Evolutionary conservation across 345 rosid genomes (phyloP), one percentile per base, ranked within the genome.

Genomic region (Kernera saxatilis): DNA sequence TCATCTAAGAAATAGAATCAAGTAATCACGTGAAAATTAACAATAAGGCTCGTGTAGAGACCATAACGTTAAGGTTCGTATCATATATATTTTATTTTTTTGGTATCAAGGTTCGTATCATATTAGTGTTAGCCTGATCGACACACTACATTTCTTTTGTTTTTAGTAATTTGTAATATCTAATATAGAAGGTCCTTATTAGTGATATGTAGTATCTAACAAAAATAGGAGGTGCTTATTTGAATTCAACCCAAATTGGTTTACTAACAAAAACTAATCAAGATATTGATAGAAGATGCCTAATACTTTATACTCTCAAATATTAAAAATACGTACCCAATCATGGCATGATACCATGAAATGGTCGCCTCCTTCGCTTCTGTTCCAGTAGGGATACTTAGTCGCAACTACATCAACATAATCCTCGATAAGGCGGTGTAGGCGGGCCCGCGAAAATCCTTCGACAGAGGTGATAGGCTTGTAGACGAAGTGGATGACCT

Each of bases 341-440:
- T 88, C 95, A 70, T 86, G 95, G 37, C 95, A 86, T 52, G 91
- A 85, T 39, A 88, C 55, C 70, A 88, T 33, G 62, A 88, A 88
- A 76, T 88, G 95, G 71, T 86, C 95, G 0, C 82, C 89, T 10
- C 95, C 90, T 0, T 19, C 37, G 68, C 82, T 86, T 46, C 80
- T 67, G 15, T 86, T 88, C 95, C 95, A 86, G 32, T 76, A 81
- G 0, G 86, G 84, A 46, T 86, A 79, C 56, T 71, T 78, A 15
- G 19, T 67, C 5, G 87, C 49, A 11, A 88, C 36, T 5, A 78
- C 59, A 7, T 53, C 62, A 29, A 86, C 67, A 58, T 85, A 88
- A 74, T 85, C 95, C 79, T 77, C 77, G 4, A 81, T 83, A 5
- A 86, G 53, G n/a, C 77, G 79, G 30, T 84, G 86, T 6, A 88